Evolutionary conservation across 805 yeast genomes (phyloP), one percentile per base, ranked within the genome.

Genomic region (Nakazawaea holstii): DNA sequence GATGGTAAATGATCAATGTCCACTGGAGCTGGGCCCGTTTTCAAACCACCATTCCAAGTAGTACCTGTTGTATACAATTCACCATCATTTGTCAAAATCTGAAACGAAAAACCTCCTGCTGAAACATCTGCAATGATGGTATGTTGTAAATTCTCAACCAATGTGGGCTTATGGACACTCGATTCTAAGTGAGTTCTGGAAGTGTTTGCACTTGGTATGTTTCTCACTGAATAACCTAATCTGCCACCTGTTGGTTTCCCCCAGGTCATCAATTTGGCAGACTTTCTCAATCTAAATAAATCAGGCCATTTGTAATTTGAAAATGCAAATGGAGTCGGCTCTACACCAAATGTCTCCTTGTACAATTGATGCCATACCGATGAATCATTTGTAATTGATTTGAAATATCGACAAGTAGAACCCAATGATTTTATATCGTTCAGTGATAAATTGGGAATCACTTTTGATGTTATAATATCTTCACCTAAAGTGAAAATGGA

Each of bases 91-190:
- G 84, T 74, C 32, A 84, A 63, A 2, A 84, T 65, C 43, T 80
- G 79, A 51, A 82, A 79, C 4, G 82, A 74, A 56, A 72, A 84
- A 1, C 92, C 92, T 29, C 85, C 85, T 8, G 82, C 80, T 24
- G 76, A 67, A 1, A 84, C 65, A 53, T 78, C 82, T 0, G 72
- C 57, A 1, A 76, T 59, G 2, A 64, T 52, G 24, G 58, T 52
- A 3, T 64, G 57, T 5, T 66, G 60, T 39, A 79, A 62, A 2
- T 64, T 61, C 1, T 62, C 53, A 4, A 76, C 62, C 46, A 58
- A 54, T 0, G 69, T 61, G 1, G 81, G 79, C 8, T 58, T 60
- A 41, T 59, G 60, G 2, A 74, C 68, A 6, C 68, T 65, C 32
- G 54, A 53, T 11, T 49, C 52, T 27, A 60, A 56, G 2, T 59